Base-by-base conservation (phyloP, 75 land plant genomes). In the Picea sitchensis region DNA sequence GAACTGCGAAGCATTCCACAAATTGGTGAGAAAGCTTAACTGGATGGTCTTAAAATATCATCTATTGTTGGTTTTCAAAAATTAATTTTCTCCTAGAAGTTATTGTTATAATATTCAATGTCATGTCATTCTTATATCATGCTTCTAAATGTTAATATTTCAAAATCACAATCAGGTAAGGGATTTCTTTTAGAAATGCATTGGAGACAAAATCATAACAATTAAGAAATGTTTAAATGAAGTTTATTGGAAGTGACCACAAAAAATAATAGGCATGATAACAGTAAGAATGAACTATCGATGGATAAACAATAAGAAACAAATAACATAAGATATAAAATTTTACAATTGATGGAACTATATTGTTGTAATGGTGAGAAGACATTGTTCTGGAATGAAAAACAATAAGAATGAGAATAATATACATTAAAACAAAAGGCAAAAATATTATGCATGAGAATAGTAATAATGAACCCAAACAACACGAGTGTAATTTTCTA, bases 1-100 rank as follows among this genome's bases (percentile, higher is more conserved):
- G 58, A 84, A 58, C 86, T 84, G 86, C 41, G 71, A 75, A 18
- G 11, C 51, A 56, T 75, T 4, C 51, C 26, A 15, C 2, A 14
- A 77, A 2, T 18, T 51, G 11, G 23, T 26, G 59, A 44, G 58
- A 76, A 76, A 76, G 59, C 13, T 14, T 58, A 58, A 57, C 1
- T 17, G 13, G 4, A n/a, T 17, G n/a, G 77, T 30, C 38, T 62
- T 41, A 41, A 32, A 21, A n/a, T 20, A 7, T 44, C 2, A 71
- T 11, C 12, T 17, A 38, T 41, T 41, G 44, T 69, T 69, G 7
- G 34, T 69, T 36, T 69, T 41, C 54, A 17, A 17, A 69, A 18
- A 14, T 23, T 64, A 17, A 8, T 38, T 69, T 36, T 38, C 9
- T 69, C 9, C 51, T 69, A 13, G 18, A 36, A 17, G 47, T 13